Evolutionary conservation across 208 protist genomes (phyloP), one percentile per base, ranked within the genome.

Genomic region (Acanthamoeba divionensis): DNA sequence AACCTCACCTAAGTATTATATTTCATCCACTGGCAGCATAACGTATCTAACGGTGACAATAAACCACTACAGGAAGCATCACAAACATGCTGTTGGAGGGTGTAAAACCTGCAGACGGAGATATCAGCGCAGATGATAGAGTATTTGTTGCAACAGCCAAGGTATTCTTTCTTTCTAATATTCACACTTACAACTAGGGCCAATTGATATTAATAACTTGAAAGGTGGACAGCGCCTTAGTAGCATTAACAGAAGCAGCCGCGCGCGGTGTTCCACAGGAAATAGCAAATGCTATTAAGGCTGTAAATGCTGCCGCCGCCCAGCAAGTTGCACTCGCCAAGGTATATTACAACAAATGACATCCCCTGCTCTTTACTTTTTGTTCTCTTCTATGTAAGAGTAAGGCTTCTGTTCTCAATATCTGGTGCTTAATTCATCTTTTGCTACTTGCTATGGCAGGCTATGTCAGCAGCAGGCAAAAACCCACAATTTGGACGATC

Each of bases 211-310:
- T n/a, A n/a, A n/a, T n/a, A n/a, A n/a, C n/a, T n/a, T n/a, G n/a
- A n/a, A n/a, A n/a, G n/a, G 71, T 82, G 1, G 71, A 48, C 41
- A 82, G 60, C 71, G 71, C 71, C 26, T 50, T 82, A 4, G 71
- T 50, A 29, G 71, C 45, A 4, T 36, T 82, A 6, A 18, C 21
- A 15, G 71, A 41, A 1, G 71, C 71, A 24, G 47, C 31, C 7
- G 26, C 38, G 18, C 44, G 47, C 4, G 47, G 47, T 29, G 71
- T 1, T 0, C 62, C 0, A 26, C 33, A 82, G 47, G 24, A 82
- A 21, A 57, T 82, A 12, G 71, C 71, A 21, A 57, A 52, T 18
- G 71, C 71, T 13, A 10, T 82, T 7, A 82, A 82, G 71, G 71
- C 71, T 7, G 71, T 82, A 9, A 45, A 24, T 69, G 33, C 44